Base-by-base conservation (phyloP, 2,329 filamentous ascomycete genomes). In the Colletotrichum sp. region DNA sequence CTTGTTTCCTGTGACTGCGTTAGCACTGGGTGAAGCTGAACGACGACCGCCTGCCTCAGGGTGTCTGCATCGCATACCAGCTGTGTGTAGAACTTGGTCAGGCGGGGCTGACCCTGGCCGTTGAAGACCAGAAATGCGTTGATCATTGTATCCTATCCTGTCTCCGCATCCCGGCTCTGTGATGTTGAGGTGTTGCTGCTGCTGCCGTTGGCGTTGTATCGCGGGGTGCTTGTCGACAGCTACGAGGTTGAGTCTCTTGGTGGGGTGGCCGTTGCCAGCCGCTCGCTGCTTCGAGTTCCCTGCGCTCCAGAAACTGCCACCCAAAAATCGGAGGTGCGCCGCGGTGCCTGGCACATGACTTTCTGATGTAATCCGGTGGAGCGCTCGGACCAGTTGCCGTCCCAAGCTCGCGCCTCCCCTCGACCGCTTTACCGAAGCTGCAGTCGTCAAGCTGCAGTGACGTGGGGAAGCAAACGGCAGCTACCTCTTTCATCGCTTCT, bases 121-220 rank as follows among this genome's bases (percentile, higher is more conserved):
- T 99, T 99, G 89, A 99, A 99, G 84, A 99, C 96, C 79, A 99
- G 90, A 77, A 99, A 96, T 36, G 97, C 97, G 89, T 98, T 99
- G 85, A 99, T 98, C 97, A 99, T 99, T 79, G 79, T 87, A 77
- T 66, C 38, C 62, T 61, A n/a, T 65, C 68, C 76, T 73, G 74
- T 34, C 76, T 77, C 76, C 64, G 79, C 81, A 80, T 82, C 70
- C 70, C 73, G 58, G 8, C 34, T 52, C 18, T 64, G 10, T 3
- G 26, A 18, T 21, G 32, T 64, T 62, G 26, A 64, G 16, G 28
- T 18, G 18, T 16, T 24, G 36, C 62, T 56, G 13, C 56, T 34
- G 9, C 26, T 21, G 10, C 62, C 36, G 12, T 10, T 10, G 18
- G 8, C 24, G 48, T 65, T 24, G 26, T 30, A 1, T 3, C 58